phyloP scores from a whole-genome alignment of 1,139 yeast species.

The Magnusiomyces clavatus region DNA sequence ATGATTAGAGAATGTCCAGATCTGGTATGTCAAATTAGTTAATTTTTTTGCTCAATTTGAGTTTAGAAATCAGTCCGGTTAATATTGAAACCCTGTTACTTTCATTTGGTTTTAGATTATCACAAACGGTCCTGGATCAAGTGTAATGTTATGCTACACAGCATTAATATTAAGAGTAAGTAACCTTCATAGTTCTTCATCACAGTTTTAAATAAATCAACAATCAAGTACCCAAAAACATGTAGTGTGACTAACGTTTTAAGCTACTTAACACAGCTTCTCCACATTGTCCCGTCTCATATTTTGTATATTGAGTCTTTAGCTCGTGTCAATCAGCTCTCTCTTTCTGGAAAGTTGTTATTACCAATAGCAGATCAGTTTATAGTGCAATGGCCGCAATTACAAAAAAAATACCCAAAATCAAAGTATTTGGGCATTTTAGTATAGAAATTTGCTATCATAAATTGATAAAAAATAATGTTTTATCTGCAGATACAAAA shows the following conservation, averaged over 20 bases:
- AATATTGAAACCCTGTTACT: slow-evolving; percentile 37
- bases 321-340: slow-evolving; percentile 71
- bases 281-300: slow-evolving; percentile 47
- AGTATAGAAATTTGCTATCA: slow-evolving; percentile 34
- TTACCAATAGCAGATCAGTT: slow-evolving; percentile 68
- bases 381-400: slow-evolving; percentile 83
- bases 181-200: too few species aligned
- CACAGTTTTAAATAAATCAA: too few species aligned
- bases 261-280: slow-evolving; percentile 24
- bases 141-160: slow-evolving; percentile 67
- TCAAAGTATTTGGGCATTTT: slow-evolving; percentile 75
- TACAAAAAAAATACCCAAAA: slow-evolving; percentile 46
- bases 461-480: too few species aligned
- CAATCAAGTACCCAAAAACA: too few species aligned
- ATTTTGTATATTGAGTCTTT: slow-evolving; percentile 80
- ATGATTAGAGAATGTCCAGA: slow-evolving; percentile 26
- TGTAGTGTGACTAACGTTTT: background rate
- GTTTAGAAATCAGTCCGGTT: slow-evolving; percentile 19
- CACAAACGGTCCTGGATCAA: slow-evolving; percentile 92
- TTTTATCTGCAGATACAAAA: background rate
- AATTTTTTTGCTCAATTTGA: background rate
- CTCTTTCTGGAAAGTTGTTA: slow-evolving; percentile 67
- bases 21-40: slow-evolving; percentile 15
- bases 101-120: slow-evolving; percentile 37
- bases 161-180: slow-evolving; percentile 43